These are phyloP conservation scores for Colletotrichum chlorophyti DNA, from an alignment of 2,329 filamentous ascomycete genomes.

Conservation along the genomic window DNA sequence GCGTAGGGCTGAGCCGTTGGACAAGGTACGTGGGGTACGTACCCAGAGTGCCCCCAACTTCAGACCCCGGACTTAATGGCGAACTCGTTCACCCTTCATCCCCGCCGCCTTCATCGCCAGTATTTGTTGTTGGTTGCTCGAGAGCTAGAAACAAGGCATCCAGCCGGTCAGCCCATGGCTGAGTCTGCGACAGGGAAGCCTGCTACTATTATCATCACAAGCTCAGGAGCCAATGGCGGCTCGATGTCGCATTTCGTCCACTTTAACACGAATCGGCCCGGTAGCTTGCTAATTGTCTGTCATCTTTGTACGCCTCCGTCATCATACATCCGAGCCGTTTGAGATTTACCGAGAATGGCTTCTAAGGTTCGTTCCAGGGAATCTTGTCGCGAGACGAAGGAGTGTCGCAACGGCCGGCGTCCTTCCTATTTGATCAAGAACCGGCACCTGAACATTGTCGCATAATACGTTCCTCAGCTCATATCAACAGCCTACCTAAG, in stretches of 20 bases:
- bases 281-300: background rate
- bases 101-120: background rate
- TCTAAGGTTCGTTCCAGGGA: no score
- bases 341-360: background rate
- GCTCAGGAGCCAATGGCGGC: slow-evolving; percentile 3
- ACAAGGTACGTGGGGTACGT: slow-evolving; percentile 3
- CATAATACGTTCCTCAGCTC: no score
- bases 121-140: background rate
- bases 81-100: no score
- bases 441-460: no score
- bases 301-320: no score
- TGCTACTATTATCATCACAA: background rate
- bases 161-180: slow-evolving; percentile 14
- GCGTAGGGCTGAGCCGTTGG: slow-evolving; percentile 15
- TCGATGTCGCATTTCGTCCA: background rate
- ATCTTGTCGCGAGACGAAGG: no score
- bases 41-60: slow-evolving; percentile 13
- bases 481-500: no score
- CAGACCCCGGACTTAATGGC: no score
- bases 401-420: no score
- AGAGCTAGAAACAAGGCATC: slow-evolving; percentile 2
- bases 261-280: background rate
- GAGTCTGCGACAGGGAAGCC: background rate
- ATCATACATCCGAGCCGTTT: no score
- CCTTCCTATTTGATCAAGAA: no score